Base-by-base conservation (phyloP, 2,329 filamentous ascomycete genomes). In the Cladosporium sp. region DNA sequence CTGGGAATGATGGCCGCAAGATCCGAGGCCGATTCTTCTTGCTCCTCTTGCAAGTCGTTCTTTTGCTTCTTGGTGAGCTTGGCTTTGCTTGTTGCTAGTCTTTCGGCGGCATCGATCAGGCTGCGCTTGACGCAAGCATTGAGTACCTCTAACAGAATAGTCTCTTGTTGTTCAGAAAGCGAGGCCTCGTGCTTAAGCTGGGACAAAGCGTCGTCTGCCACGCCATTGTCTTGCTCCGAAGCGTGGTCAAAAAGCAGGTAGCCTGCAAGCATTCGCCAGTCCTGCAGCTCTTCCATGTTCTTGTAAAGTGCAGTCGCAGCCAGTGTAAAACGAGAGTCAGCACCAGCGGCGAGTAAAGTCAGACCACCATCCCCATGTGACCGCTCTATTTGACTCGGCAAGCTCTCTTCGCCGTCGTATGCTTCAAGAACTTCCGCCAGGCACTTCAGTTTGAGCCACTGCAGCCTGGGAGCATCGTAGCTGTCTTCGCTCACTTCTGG, bases 181-280 rank as follows among this genome's bases (percentile, higher is more conserved):
- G 86, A 87, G 59, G 89, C 86, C 22, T 85, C 80, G 54, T 80
- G 79, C 61, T 86, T 88, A 44, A 95, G 79, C 20, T 80, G 76
- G 15, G 74, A 74, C 44, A 88, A 80, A 1, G 82, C 71, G 53
- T 84, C 80, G 22, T 80, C 79, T 42, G 79, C 78, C 2, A 77
- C 68, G 57, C 76, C 69, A 59, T 83, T 73, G 67, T 82, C 65
- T 63, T 71, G 56, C 32, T 61, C 56, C 24, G 67, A 64, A 0
- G 90, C 93, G 68, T 97, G 91, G 62, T 99, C 93, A 65, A 89
- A 95, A 2, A 99, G 76, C 6, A 99, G 79, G 67, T 96, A 99
- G 13, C 90, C 90, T 20, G 90, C 86, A 51, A 99, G 71, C 4
- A 87, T 79, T 64, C 95, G 88, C 93, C 93, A 99, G 51, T 90